Percentiles rank a stretch among this genome's conserved stretches.
Conservation (phyloP, 2,329 filamentous ascomycete species). For the Curvularia lunata region DNA sequence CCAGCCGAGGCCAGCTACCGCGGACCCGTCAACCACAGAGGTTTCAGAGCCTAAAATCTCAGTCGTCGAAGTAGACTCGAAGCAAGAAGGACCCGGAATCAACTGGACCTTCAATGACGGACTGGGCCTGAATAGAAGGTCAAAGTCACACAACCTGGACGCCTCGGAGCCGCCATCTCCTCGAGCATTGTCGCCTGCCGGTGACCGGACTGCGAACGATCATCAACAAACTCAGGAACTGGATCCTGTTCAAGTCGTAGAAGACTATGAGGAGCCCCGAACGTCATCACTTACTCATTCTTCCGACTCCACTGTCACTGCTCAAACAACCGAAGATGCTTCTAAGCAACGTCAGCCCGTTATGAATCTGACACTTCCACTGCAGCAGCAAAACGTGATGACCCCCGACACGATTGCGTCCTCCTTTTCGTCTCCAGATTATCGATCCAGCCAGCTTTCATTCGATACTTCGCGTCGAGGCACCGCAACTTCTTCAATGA, state of each 20-base stretch:
- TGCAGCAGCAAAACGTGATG: conserved; percentile 59
- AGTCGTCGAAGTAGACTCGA: conserved; percentile 54
- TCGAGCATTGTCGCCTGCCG: conserved; percentile 24
- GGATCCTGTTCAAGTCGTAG: conserved; percentile 53
- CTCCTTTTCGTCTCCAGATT: conserved; percentile 68
- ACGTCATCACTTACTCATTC: conserved; percentile 58
- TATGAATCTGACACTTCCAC: conserved; percentile 48
- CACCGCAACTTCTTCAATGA: conserved; percentile 75
- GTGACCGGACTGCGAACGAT: conserved; percentile 10
- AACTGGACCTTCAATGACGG: conserved; percentile 54
- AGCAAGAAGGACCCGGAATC: conserved; percentile 49
- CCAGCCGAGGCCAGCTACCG: conserved; percentile 23
- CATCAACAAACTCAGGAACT: conserved; percentile 27
- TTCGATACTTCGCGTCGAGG: conserved; percentile 76
- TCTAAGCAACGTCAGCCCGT: conserved; percentile 47
- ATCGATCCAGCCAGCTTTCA: conserved; percentile 65
- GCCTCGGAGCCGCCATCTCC: conserved; percentile 38
- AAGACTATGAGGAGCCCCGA: conserved; percentile 56
- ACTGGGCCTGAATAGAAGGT: conserved; percentile 43
- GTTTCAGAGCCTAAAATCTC: conserved; percentile 53
- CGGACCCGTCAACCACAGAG: conserved; percentile 46
- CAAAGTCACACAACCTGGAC: conserved; percentile 14
- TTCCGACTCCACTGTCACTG: conserved; percentile 57
- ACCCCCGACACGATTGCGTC: conserved; percentile 69
- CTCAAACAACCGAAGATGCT: conserved; percentile 38